These are phyloP conservation scores for Geotrichum carabidarum DNA, from an alignment of 1,139 yeast species.

Conservation along the genomic window DNA sequence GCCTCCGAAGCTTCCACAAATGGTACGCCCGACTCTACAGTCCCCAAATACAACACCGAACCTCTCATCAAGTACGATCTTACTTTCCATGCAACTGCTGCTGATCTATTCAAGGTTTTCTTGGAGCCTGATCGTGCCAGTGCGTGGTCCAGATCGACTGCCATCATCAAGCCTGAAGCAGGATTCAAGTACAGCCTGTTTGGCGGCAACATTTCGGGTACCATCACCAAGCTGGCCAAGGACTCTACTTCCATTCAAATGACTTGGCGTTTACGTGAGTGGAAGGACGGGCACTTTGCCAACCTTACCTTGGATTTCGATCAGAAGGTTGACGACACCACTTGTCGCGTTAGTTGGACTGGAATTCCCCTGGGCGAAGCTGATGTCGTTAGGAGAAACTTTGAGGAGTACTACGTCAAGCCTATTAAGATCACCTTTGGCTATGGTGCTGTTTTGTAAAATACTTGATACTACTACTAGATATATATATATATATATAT, in stretches of 20 bases:
- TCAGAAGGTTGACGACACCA: conserved; percentile 79
- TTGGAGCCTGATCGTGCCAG: conserved; percentile 70
- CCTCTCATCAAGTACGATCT: conserved; percentile 67
- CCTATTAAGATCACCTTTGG: conserved; percentile 90
- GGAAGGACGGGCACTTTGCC: conserved; percentile 84
- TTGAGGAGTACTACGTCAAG: conserved; percentile 81
- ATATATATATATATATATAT: neutral
- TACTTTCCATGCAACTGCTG: conserved; percentile 79
- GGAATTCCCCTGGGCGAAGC: conserved; percentile 99
- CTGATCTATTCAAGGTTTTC: conserved; percentile 71
- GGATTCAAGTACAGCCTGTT: conserved; percentile 67
- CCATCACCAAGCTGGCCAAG: conserved; percentile 47
- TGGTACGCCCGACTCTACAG: conserved; percentile 22
- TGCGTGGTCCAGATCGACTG: conserved; percentile 84
- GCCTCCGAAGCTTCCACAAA: conserved; percentile 40
- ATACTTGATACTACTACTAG: neutral
- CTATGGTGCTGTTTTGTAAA: conserved; percentile 48
- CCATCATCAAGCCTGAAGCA: conserved; percentile 55
- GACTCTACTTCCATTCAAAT: conserved; percentile 55
- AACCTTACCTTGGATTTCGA: conserved; percentile 58
- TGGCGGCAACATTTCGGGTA: conserved; percentile 84
- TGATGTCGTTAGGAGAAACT: conserved; percentile 77
- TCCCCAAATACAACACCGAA: conserved; percentile 61
- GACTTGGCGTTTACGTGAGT: conserved; percentile 81
- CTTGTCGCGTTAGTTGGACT: conserved; percentile 67